A percentile compares a stretch with the other conserved stretches of the same genome.
These are phyloP conservation scores for Plasmopara muralis DNA, from an alignment of 352 stramenopile species.

Conservation along the genomic window DNA sequence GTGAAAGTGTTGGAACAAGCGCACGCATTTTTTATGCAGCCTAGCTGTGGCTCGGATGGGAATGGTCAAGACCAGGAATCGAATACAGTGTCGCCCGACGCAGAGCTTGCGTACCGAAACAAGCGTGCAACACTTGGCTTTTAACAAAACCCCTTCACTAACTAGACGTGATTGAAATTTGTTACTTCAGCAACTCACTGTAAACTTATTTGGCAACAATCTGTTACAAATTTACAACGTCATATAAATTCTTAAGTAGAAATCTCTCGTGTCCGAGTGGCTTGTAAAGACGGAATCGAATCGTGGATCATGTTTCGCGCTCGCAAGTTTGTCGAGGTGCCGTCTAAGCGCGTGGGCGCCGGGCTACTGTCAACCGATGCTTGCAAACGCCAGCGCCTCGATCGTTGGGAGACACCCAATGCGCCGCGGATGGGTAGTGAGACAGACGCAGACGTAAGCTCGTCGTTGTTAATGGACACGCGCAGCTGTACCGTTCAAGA, in stretches of 20 bases:
- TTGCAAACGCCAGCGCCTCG: slow-evolving; percentile 63
- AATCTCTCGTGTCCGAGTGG: slow-evolving; percentile 4
- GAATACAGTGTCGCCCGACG: slow-evolving; percentile 21
- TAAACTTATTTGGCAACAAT: slow-evolving; percentile 22
- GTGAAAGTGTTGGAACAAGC: slow-evolving; percentile 50
- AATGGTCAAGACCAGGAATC: slow-evolving; percentile 14
- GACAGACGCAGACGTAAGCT: slow-evolving; percentile 8
- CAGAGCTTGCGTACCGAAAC: slow-evolving; percentile 36
- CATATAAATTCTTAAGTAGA: not conserved
- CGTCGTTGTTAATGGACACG: slow-evolving; percentile 45
- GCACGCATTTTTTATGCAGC: slow-evolving; percentile 48
- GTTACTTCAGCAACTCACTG: slow-evolving; percentile 18
- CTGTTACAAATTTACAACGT: no score
- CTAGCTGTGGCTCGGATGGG: slow-evolving; percentile 24
- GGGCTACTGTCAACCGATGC: slow-evolving; percentile 34
- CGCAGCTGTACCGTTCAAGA: slow-evolving; percentile 45
- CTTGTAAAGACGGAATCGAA: slow-evolving; percentile 1
- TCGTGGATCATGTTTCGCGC: slow-evolving; percentile 54
- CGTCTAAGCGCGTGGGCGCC: slow-evolving; percentile 45
- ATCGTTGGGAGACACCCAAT: slow-evolving; percentile 25
- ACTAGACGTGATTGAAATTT: slow-evolving; percentile 12
- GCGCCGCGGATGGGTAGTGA: slow-evolving; percentile 9
- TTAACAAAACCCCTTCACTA: slow-evolving; percentile 7
- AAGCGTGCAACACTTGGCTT: slow-evolving; percentile 65
- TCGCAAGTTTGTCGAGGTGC: slow-evolving; percentile 59